A percentile compares a stretch with the other conserved stretches of the same genome.
phyloP scores from a whole-genome alignment of 495 filamentous ascomycete genomes.

The Podospora comata region DNA sequence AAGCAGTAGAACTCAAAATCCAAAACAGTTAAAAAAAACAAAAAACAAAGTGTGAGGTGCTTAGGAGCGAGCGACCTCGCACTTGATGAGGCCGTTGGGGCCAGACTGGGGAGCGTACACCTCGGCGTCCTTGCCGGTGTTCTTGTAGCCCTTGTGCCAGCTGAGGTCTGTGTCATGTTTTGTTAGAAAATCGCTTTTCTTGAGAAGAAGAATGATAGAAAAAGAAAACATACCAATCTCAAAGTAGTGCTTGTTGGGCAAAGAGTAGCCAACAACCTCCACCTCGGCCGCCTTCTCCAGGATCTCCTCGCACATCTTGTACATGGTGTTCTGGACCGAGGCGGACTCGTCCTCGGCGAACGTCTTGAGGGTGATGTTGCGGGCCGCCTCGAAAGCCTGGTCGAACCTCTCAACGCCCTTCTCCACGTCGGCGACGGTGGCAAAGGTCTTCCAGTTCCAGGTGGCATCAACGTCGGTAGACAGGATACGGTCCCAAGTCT shows the following conservation, averaged over 20 bases:
- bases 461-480: constrained; percentile 84
- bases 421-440: constrained; percentile 64
- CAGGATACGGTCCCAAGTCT: constrained; percentile 92
- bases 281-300: constrained; percentile 69
- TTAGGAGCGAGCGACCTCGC: constrained; percentile 70
- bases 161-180: constrained; percentile 62
- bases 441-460: constrained; percentile 80
- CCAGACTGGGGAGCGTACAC: constrained; percentile 91
- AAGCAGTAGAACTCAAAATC: not conserved
- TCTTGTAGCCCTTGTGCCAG: constrained; percentile 97
- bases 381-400: constrained; percentile 67
- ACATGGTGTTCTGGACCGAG: constrained; percentile 96
- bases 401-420: constrained; percentile 66
- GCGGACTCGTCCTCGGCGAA: constrained; percentile 92
- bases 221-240: constrained; percentile 72
- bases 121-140: constrained; percentile 94
- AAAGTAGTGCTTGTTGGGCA: constrained; percentile 99
- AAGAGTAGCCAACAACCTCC: constrained; percentile 70
- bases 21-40: not conserved
- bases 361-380: constrained; percentile 79
- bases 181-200: not conserved
- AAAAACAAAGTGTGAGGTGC: not conserved
- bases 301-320: constrained; percentile 93
- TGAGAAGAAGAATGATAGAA: not conserved
- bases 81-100: constrained; percentile 95